Conservation (phyloP, 2,329 filamentous ascomycete species). For the Didymella segeticola region DNA sequence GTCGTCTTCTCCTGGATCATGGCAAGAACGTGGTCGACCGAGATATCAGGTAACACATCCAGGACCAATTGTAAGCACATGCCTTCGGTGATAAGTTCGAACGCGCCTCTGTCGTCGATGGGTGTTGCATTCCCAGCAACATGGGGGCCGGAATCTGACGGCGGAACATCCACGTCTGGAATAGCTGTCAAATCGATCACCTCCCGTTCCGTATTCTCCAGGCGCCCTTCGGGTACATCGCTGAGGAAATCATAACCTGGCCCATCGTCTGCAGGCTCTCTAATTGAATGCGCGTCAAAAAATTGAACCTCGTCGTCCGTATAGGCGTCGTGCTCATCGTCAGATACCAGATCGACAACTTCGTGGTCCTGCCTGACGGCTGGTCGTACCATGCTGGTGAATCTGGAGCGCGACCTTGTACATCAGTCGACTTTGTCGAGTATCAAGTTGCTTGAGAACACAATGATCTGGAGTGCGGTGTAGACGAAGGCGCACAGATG, state of each 20-base stretch:
- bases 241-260: conserved; percentile 4
- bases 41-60: conserved; percentile 44
- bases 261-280: conserved; percentile 3
- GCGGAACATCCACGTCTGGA: conserved; percentile 33
- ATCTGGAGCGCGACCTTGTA: neutral
- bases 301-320: conserved; percentile 7
- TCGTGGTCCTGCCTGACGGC: conserved; percentile 8
- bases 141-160: conserved; percentile 8
- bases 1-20: conserved; percentile 34
- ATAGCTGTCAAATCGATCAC: conserved; percentile 33
- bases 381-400: conserved; percentile 21
- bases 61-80: conserved; percentile 42
- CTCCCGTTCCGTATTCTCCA: conserved; percentile 5
- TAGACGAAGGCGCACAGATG: neutral
- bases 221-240: neutral
- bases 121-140: neutral
- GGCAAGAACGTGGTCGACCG: conserved; percentile 38
- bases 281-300: conserved; percentile 10
- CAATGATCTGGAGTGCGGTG: neutral
- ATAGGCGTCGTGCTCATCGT: conserved; percentile 26
- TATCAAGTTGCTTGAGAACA: neutral
- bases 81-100: conserved; percentile 27
- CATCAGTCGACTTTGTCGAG: neutral
- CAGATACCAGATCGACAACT: conserved; percentile 33
- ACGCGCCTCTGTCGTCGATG: neutral